Evolutionary conservation across 2,329 filamentous ascomycete genomes (phyloP).

Genomic region (Beauveria brongniartii): DNA sequence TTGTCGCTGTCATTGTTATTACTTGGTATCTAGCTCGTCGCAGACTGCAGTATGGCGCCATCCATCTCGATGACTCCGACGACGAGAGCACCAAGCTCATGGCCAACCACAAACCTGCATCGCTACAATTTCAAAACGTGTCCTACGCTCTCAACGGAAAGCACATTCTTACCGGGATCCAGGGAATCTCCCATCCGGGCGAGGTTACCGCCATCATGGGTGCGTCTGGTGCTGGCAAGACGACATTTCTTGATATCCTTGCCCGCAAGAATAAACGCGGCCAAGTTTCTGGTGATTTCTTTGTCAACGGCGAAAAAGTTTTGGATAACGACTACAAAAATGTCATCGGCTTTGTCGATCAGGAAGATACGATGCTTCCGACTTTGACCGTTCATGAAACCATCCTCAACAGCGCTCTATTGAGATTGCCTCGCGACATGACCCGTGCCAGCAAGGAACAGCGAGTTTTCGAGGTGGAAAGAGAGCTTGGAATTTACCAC

Average conservation of each 20-base stretch:
- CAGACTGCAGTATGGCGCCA: conserved; percentile 59
- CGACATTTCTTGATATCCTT: conserved; percentile 90
- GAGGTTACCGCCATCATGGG: conserved; percentile 98
- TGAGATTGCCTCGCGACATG: conserved; percentile 92
- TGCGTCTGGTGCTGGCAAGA: conserved; percentile 94
- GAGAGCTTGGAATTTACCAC: conserved; percentile 86
- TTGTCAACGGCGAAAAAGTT: conserved; percentile 88
- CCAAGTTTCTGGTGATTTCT: conserved; percentile 68
- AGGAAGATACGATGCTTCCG: conserved; percentile 94
- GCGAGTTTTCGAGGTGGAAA: conserved; percentile 85
- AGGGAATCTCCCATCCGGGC: conserved; percentile 86
- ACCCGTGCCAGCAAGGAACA: conserved; percentile 80
- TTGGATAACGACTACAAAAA: conserved; percentile 77
- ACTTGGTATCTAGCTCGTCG: conserved; percentile 86
- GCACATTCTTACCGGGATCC: conserved; percentile 70
- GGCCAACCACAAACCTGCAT: conserved; percentile 83
- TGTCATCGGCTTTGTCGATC: conserved; percentile 93
- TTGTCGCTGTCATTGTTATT: conserved; percentile 75
- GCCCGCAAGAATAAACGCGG: conserved; percentile 96
- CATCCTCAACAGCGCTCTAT: conserved; percentile 84
- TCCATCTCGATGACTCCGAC: conserved; percentile 81
- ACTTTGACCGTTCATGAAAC: conserved; percentile 97
- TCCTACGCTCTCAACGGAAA: conserved; percentile 82
- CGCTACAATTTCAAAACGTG: conserved; percentile 81
- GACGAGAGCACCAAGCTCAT: conserved; percentile 83